A percentile compares a stretch with the other conserved stretches of the same genome.
These are phyloP conservation scores for Aegilops speltoides DNA, from an alignment of 176 grass and related monocot species.

Conservation along the genomic window DNA sequence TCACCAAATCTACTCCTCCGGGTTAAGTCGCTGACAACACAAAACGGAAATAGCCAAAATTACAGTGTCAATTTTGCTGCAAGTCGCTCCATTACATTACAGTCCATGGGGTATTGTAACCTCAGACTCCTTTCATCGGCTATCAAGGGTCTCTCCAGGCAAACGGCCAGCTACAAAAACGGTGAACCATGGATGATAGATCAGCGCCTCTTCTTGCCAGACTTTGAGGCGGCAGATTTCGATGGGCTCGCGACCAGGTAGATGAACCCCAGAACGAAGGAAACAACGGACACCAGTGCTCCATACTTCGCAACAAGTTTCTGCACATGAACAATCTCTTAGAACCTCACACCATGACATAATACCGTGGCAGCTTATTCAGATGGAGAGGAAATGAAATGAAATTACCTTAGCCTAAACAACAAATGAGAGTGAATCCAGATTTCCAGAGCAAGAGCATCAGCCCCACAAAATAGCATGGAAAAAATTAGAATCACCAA, in stretches of 20 bases:
- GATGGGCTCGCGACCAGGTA: conserved; percentile 78
- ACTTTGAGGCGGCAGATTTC: conserved; percentile 47
- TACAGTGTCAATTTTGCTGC: conserved; percentile 22
- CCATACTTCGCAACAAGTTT: conserved; percentile 71
- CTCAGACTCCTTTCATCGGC: not conserved
- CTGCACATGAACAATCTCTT: conserved; percentile 40
- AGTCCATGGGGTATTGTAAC: not conserved
- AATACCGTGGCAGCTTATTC: not conserved
- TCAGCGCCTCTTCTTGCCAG: conserved; percentile 92
- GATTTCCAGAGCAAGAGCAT: not conserved
- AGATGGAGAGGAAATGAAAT: not conserved
- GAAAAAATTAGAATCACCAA: conserved; percentile 23
- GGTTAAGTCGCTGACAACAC: not conserved
- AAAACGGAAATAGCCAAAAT: conserved; percentile 29
- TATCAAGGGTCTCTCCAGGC: not conserved
- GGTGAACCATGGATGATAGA: not conserved
- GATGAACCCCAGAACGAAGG: conserved; percentile 60
- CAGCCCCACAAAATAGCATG: conserved; percentile 19
- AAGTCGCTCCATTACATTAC: conserved; percentile 22
- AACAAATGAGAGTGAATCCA: not conserved
- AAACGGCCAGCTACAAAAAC: not conserved
- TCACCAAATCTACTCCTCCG: not conserved
- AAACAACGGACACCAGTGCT: conserved; percentile 67
- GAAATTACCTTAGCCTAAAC: conserved; percentile 80
- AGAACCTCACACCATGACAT: not conserved